These are phyloP conservation scores for Dioscorea zingiberensis DNA, from an alignment of 106 monocot genomes.

Conservation along the genomic window DNA sequence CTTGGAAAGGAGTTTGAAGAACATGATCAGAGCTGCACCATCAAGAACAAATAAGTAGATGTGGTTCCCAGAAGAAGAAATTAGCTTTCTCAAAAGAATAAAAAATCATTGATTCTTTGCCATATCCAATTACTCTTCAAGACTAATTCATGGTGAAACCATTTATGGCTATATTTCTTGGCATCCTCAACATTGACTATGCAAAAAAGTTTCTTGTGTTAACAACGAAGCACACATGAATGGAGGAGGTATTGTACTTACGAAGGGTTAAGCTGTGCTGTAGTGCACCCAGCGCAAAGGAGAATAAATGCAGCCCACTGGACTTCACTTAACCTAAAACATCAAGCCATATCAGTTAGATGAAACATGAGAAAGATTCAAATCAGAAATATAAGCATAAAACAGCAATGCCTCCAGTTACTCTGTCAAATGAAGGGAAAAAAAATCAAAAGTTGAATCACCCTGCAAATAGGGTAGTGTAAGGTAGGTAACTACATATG, in stretches of 20 bases:
- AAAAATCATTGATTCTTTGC: too few species aligned
- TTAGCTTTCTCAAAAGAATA: too few species aligned
- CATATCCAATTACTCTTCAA: too few species aligned
- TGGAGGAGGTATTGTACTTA: slow-evolving; percentile 27
- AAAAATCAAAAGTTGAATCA: too few species aligned
- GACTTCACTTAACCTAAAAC: slow-evolving; percentile 70
- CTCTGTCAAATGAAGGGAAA: too few species aligned
- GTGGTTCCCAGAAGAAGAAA: background rate
- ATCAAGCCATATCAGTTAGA: background rate
- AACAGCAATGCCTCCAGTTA: background rate
- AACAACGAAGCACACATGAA: too few species aligned
- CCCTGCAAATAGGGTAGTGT: too few species aligned
- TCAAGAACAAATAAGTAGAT: background rate
- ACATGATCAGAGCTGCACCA: slow-evolving; percentile 71
- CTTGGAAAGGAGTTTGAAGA: slow-evolving; percentile 78
- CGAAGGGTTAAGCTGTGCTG: slow-evolving; percentile 81
- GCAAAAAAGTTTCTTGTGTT: background rate
- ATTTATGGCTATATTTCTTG: too few species aligned
- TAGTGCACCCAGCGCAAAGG: slow-evolving; percentile 84
- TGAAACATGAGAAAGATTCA: background rate
- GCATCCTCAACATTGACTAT: too few species aligned
- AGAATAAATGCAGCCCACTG: slow-evolving; percentile 96
- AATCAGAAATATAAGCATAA: background rate
- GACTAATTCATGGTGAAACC: too few species aligned
- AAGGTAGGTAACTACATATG: too few species aligned